These are phyloP conservation scores for Ceratobasidium sp. DNA, from an alignment of 1,284 basidiomycete species.

Conservation along the genomic window DNA sequence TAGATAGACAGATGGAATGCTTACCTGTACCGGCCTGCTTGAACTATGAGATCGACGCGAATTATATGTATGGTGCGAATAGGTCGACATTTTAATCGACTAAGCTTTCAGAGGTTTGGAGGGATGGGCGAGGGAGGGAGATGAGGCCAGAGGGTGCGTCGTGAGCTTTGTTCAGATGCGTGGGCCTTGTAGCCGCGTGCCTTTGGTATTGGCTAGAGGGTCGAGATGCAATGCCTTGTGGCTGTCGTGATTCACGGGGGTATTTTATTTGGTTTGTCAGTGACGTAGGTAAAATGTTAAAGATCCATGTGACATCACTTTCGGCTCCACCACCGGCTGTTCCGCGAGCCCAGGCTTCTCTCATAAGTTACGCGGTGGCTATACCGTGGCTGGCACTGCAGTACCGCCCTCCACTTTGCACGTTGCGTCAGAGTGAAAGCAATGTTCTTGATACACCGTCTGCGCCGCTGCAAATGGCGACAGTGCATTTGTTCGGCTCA, in stretches of 20 bases:
- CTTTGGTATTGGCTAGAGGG: not conserved
- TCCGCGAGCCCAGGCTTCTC: no score
- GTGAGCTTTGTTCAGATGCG: slow-evolving; percentile 2
- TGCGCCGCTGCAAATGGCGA: no score
- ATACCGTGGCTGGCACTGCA: no score
- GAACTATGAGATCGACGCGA: slow-evolving; percentile 42
- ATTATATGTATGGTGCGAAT: slow-evolving; percentile 29
- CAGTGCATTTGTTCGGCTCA: no score
- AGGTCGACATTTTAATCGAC: slow-evolving; percentile 25
- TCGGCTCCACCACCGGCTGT: not conserved
- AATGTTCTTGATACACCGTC: no score
- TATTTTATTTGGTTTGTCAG: slow-evolving; percentile 8
- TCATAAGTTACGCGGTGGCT: no score
- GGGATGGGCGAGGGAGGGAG: slow-evolving; percentile 23
- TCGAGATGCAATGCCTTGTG: not conserved
- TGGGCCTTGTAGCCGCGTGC: not conserved
- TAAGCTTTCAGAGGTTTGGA: slow-evolving; percentile 4
- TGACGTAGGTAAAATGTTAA: slow-evolving; percentile 19
- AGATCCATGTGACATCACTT: slow-evolving; percentile 16
- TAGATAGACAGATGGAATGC: no score
- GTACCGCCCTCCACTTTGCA: no score
- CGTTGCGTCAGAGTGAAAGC: no score
- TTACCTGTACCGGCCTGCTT: slow-evolving; percentile 39
- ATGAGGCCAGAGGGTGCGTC: slow-evolving; percentile 19
- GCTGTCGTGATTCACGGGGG: not conserved